A percentile compares a stretch with the other conserved stretches of the same genome.
Evolutionary conservation across 768 basidiomycete genomes (phyloP).

Genomic region (Russula brevipes): DNA sequence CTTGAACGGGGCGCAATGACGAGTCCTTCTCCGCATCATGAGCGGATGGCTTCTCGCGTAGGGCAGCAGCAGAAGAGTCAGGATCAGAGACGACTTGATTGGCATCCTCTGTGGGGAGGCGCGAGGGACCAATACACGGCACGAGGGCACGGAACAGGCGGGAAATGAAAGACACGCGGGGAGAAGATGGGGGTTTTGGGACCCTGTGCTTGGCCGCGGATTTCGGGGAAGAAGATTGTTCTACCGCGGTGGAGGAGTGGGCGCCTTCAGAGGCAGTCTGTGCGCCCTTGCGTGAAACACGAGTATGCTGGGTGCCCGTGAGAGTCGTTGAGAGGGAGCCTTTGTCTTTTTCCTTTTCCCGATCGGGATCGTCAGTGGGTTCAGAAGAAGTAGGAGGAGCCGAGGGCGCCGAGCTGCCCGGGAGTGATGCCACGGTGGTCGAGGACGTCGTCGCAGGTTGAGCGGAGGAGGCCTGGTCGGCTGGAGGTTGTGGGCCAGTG

Average conservation of each 20-base stretch:
- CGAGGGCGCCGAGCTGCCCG: slow-evolving; percentile 29
- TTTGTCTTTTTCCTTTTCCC: slow-evolving; percentile 43
- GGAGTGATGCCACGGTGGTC: slow-evolving; percentile 17
- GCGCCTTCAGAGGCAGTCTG: slow-evolving; percentile 34
- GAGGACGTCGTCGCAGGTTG: slow-evolving; percentile 15
- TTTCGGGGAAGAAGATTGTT: slow-evolving; percentile 24
- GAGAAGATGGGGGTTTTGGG: slow-evolving; percentile 31
- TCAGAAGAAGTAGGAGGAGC: slow-evolving; percentile 31
- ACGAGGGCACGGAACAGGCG: slow-evolving; percentile 57
- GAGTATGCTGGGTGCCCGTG: slow-evolving; percentile 40
- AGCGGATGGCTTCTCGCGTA: slow-evolving; percentile 30
- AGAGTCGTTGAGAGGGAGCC: slow-evolving; percentile 42
- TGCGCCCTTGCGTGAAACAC: slow-evolving; percentile 30
- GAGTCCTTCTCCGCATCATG: slow-evolving; percentile 27
- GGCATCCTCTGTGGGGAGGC: slow-evolving; percentile 41
- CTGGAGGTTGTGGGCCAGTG: slow-evolving; percentile 5
- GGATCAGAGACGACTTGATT: slow-evolving; percentile 30
- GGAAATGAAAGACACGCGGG: slow-evolving; percentile 52
- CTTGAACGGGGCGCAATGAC: slow-evolving; percentile 23
- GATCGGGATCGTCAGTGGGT: slow-evolving; percentile 35
- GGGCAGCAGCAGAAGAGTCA: slow-evolving; percentile 23
- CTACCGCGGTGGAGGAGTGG: slow-evolving; percentile 32
- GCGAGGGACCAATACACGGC: slow-evolving; percentile 57
- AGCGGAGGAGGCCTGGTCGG: slow-evolving; percentile 20
- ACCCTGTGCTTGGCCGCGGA: slow-evolving; percentile 24